phyloP scores from a whole-genome alignment of 768 basidiomycete species.

The Suillus spraguei region DNA sequence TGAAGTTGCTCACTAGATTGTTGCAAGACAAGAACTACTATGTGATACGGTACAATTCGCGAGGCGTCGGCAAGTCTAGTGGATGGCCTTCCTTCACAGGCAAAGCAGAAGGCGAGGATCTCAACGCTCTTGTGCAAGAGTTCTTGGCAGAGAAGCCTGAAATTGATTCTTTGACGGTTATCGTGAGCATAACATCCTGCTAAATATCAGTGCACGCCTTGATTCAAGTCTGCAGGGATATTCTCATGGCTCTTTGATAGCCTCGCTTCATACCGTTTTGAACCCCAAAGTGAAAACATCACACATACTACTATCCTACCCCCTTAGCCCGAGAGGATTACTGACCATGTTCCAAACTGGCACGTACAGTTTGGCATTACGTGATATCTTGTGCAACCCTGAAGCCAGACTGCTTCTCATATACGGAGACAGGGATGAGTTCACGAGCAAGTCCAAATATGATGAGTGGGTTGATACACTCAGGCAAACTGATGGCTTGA shows the following conservation, averaged over 20 bases:
- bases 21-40: slow-evolving; percentile 52
- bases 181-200: slow-evolving; percentile 48
- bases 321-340: slow-evolving; percentile 64
- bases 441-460: slow-evolving; percentile 60
- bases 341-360: slow-evolving; percentile 69
- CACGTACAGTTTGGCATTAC: slow-evolving; percentile 55
- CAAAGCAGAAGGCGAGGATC: slow-evolving; percentile 66
- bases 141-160: slow-evolving; percentile 44
- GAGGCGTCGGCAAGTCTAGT: slow-evolving; percentile 74
- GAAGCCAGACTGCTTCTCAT: slow-evolving; percentile 59
- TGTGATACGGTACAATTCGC: slow-evolving; percentile 74
- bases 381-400: slow-evolving; percentile 48
- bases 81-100: slow-evolving; percentile 79
- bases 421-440: slow-evolving; percentile 72
- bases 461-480: slow-evolving; percentile 54
- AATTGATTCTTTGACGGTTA: slow-evolving; percentile 54
- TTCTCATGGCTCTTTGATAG: slow-evolving; percentile 77
- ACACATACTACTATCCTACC: slow-evolving; percentile 78
- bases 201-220: slow-evolving; percentile 7
- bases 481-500: slow-evolving; percentile 19
- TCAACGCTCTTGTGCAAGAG: slow-evolving; percentile 63
- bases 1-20: slow-evolving; percentile 48
- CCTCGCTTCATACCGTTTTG: slow-evolving; percentile 63
- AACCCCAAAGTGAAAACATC: slow-evolving; percentile 52
- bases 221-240: slow-evolving; percentile 60